phyloP scores from a whole-genome alignment of 768 basidiomycete genomes.

The Rhizopogon roseolus region DNA sequence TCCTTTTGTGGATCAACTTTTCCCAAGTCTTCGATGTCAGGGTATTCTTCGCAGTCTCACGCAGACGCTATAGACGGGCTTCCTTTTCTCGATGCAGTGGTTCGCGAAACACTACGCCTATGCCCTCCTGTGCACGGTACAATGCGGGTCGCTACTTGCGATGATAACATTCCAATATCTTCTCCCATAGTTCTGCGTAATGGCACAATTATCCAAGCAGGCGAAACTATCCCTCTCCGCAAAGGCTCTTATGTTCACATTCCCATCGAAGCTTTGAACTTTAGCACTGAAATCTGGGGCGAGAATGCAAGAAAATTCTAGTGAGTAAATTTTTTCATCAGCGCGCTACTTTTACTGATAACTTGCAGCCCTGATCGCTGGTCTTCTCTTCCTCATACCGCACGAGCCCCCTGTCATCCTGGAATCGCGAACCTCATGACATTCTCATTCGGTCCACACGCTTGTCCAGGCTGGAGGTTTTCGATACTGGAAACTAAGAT shows the following conservation, averaged over 20 bases:
- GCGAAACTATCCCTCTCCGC: constrained; percentile 37
- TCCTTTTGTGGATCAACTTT: constrained; percentile 13
- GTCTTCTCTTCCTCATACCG: constrained; percentile 33
- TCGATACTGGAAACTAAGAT: constrained; percentile 46
- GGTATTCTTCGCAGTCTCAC: constrained; percentile 19
- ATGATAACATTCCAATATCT: constrained; percentile 51
- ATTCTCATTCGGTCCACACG: constrained; percentile 46
- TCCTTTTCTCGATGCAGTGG: constrained; percentile 51
- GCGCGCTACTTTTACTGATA: not conserved
- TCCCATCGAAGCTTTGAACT: constrained; percentile 52
- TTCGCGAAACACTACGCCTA: constrained; percentile 54
- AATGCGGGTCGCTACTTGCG: constrained; percentile 48
- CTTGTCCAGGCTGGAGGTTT: constrained; percentile 47
- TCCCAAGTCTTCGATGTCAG: constrained; percentile 2
- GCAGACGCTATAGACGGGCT: constrained; percentile 32
- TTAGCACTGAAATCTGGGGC: constrained; percentile 51
- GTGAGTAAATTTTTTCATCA: constrained; percentile 28
- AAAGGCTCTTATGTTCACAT: constrained; percentile 56
- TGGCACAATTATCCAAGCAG: constrained; percentile 32
- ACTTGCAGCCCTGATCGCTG: constrained; percentile 49
- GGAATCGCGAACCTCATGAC: constrained; percentile 49
- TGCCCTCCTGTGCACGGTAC: constrained; percentile 53
- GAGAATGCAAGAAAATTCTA: constrained; percentile 48
- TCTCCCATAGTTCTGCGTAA: constrained; percentile 37
- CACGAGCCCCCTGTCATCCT: constrained; percentile 33